Conservation (phyloP, 345 rosid species). For the Litchi chinensis region DNA sequence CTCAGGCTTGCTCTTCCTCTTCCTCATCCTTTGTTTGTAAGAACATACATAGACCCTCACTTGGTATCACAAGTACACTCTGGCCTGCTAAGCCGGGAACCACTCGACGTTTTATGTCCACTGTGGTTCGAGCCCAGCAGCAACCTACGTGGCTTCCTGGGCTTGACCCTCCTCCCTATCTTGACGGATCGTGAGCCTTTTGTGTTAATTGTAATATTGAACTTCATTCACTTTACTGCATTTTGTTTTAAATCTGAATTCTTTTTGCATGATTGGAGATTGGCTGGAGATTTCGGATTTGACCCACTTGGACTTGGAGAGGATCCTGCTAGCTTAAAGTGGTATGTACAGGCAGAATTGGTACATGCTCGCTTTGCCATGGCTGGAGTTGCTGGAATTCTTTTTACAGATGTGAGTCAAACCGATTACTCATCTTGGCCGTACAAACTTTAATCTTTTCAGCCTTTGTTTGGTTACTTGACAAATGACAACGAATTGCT, state of each 20-base stretch:
- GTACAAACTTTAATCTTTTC: not conserved
- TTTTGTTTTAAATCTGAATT: not conserved
- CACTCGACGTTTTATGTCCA: not conserved
- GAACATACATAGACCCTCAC: slow-evolving; percentile 18
- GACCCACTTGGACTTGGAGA: slow-evolving; percentile 96
- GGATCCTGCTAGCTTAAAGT: slow-evolving; percentile 82
- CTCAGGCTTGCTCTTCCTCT: slow-evolving; percentile 41
- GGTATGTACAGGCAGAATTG: slow-evolving; percentile 97
- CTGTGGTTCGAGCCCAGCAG: slow-evolving; percentile 50
- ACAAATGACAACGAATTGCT: not conserved
- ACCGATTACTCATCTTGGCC: not conserved
- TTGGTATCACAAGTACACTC: slow-evolving; percentile 13
- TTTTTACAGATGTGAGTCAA: slow-evolving; percentile 75
- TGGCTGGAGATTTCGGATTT: slow-evolving; percentile 89
- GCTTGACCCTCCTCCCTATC: slow-evolving; percentile 83
- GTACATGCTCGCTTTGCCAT: slow-evolving; percentile 93
- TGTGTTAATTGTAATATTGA: not conserved
- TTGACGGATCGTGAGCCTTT: slow-evolving; percentile 77
- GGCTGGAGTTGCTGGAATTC: slow-evolving; percentile 93
- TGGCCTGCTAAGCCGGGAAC: slow-evolving; percentile 23
- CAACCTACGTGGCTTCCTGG: slow-evolving; percentile 98
- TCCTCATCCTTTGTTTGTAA: slow-evolving; percentile 8
- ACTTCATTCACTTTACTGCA: not conserved
- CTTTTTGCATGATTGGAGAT: slow-evolving; percentile 34
- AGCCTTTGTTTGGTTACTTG: not conserved